These are phyloP conservation scores for Crithidia fasciculata DNA, from an alignment of 208 protist species.

Conservation along the genomic window DNA sequence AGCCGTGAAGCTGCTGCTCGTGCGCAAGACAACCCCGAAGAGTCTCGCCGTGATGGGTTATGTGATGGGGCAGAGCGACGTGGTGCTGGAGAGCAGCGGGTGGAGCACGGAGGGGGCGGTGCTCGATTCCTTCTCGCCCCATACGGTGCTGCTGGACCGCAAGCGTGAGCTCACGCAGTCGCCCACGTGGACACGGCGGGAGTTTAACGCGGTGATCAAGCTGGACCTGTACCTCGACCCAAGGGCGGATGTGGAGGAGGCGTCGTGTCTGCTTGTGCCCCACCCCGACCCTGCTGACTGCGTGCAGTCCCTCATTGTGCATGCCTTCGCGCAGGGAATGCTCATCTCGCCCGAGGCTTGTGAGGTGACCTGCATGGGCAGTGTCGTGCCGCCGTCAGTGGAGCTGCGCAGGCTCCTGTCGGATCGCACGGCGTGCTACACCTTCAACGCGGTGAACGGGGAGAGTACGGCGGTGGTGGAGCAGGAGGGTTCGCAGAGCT, in stretches of 20 bases:
- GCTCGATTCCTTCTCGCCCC: constrained; percentile 61
- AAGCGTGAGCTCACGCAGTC: constrained; percentile 35
- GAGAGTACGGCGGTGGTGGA: neutral
- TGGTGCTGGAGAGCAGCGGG: constrained; percentile 46
- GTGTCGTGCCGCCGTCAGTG: constrained; percentile 3
- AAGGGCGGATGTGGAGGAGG: constrained; percentile 16
- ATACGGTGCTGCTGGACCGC: constrained; percentile 49
- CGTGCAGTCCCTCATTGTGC: constrained; percentile 21
- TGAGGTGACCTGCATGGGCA: constrained; percentile 23
- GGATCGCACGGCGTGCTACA: constrained; percentile 3
- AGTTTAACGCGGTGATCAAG: constrained; percentile 29
- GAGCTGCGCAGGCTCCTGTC: constrained; percentile 23
- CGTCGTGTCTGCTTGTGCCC: constrained; percentile 14
- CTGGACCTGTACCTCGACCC: constrained; percentile 31
- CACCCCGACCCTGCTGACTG: constrained; percentile 16
- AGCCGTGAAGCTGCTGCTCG: constrained; percentile 18
- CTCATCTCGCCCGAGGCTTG: constrained; percentile 27
- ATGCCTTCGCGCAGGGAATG: constrained; percentile 25
- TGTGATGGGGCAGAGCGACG: constrained; percentile 30
- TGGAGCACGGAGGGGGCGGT: constrained; percentile 55
- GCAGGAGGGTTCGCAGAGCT: constrained; percentile 41
- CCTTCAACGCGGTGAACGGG: neutral
- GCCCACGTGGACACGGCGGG: constrained; percentile 17
- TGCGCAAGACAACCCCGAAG: neutral
- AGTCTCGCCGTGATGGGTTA: constrained; percentile 10